Base-by-base conservation (phyloP, 345 rosid species). In the Ceriops decandra region DNA sequence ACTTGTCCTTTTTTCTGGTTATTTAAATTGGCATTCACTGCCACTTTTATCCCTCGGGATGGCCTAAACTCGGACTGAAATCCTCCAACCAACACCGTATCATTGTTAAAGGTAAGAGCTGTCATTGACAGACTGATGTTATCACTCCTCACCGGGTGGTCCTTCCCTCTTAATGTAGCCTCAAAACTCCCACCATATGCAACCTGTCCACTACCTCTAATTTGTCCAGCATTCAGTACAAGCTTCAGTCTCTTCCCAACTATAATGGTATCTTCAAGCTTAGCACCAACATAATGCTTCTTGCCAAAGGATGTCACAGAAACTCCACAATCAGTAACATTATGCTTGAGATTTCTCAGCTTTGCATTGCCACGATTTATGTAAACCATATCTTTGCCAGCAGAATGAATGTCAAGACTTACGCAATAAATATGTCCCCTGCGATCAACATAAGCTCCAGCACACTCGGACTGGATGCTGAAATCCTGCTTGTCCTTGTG, bases 181-280 rank as follows among this genome's bases (percentile, higher is more conserved):
- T 87, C 96, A 26, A 90, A 26, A 72, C 84, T 84, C 71, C 93
- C 96, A 49, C 96, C 96, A 26, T 84, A 83, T 24, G 93, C 96
- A 63, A 63, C 82, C 76, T 85, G 80, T 59, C 80, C 95, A 9
- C 81, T 67, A 68, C 93, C 90, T 36, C 75, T 85, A 79, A 91
- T 76, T 72, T 75, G 85, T 54, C 90, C 96, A 11, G 82, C 96
- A 72, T 87, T 89, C 72, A 80, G 77, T 9, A 78, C 71, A 60
- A 91, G 70, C 77, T 91, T 91, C 78, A 91, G 69, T 47, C 86
- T 82, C 82, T 84, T 85, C 79, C 96, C 96, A 60, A 88, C 79
- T 60, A 82, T 65, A 38, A 95, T n/a, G 2, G 85, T 74, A 78
- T 95, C 91, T 70, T 87, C 97, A 46, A 91, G 74, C 88, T 89